These are phyloP conservation scores for Lipomyces japonicus DNA, from an alignment of 805 yeast species.

Conservation along the genomic window DNA sequence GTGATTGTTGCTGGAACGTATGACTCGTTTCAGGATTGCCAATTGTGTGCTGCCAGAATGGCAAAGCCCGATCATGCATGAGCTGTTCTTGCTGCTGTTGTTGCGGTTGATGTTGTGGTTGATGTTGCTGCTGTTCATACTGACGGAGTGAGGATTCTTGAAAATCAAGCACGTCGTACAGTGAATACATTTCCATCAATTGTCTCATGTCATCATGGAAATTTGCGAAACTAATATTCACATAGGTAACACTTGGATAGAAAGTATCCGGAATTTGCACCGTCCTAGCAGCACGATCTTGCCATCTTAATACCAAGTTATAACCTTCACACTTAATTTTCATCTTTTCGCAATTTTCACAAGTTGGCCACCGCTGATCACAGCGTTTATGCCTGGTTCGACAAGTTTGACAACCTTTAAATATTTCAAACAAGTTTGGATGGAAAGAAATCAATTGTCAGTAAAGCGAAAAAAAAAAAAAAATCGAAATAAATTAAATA, in stretches of 20 bases:
- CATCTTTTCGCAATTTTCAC: slow-evolving; percentile 57
- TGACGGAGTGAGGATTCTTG: too few species aligned
- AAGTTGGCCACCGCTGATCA: slow-evolving; percentile 60
- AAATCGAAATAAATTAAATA: neutral
- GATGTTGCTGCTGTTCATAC: neutral
- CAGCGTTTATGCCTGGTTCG: slow-evolving; percentile 60
- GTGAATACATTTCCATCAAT: slow-evolving; percentile 1
- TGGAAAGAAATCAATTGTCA: neutral
- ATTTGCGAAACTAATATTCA: neutral
- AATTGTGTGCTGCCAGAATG: neutral
- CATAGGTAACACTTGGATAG: slow-evolving; percentile 1
- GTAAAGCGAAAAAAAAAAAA: neutral
- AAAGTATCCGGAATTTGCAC: slow-evolving; percentile 6
- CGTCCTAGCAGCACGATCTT: slow-evolving; percentile 1
- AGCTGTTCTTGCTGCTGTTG: neutral
- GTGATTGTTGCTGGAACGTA: too few species aligned
- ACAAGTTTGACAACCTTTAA: slow-evolving; percentile 40
- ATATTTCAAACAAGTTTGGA: neutral
- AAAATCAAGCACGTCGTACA: too few species aligned
- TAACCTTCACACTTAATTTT: slow-evolving; percentile 54
- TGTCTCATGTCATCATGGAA: neutral
- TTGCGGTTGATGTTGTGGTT: neutral
- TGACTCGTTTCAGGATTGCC: too few species aligned
- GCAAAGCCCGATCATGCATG: neutral
- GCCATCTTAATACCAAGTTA: slow-evolving; percentile 8